A percentile compares a stretch with the other conserved stretches of the same genome.
Conservation (phyloP, 1,139 yeast species). For the Ashbya aceris region DNA sequence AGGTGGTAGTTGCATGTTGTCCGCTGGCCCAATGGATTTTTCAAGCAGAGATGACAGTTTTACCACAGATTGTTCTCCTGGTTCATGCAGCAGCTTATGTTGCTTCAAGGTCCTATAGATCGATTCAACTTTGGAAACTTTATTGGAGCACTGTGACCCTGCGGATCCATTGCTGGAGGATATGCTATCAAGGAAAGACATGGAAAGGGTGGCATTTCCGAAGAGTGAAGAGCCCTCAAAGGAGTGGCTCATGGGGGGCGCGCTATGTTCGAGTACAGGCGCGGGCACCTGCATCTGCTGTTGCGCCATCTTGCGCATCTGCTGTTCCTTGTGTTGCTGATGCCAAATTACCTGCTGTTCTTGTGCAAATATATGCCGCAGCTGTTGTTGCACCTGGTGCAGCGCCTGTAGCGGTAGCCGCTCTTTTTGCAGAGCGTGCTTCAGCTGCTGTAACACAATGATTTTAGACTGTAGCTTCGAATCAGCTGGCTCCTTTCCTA, state of each 20-base stretch:
- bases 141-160: constrained; percentile 8
- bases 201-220: constrained; percentile 11
- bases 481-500: constrained; percentile 32
- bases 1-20: constrained; percentile 18
- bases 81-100: constrained; percentile 19
- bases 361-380: constrained; percentile 31
- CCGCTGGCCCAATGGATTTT: constrained; percentile 7
- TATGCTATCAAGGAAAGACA: constrained; percentile 7
- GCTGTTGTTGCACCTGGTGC: constrained; percentile 35
- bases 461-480: constrained; percentile 31
- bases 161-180: constrained; percentile 12
- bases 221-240: constrained; percentile 18
- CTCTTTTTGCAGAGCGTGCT: constrained; percentile 28
- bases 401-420: constrained; percentile 33
- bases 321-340: constrained; percentile 19
- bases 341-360: constrained; percentile 27
- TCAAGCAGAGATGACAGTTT: constrained; percentile 19
- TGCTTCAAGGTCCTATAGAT: constrained; percentile 20
- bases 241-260: constrained; percentile 10
- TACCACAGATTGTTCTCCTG: constrained; percentile 24
- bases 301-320: constrained; percentile 14
- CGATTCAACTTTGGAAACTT: constrained; percentile 15
- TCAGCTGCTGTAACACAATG: constrained; percentile 30
- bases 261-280: constrained; percentile 11
- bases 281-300: constrained; percentile 19